Evolutionary conservation across 1,284 basidiomycete species (phyloP).

Genomic region (Melanopsichium pennsylvanicum): DNA sequence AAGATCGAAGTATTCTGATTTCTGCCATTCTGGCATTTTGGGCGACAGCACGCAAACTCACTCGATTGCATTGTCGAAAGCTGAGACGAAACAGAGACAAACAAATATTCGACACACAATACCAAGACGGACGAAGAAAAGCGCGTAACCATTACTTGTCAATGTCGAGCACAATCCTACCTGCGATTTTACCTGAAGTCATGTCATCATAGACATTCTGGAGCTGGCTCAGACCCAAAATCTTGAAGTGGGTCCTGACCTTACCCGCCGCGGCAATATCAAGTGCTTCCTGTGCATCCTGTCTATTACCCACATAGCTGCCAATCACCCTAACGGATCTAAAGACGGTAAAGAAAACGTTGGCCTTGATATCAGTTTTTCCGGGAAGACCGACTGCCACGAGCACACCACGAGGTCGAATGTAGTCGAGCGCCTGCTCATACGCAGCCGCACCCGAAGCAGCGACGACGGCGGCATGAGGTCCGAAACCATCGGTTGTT

Average conservation of each 20-base stretch:
- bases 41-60: too few species aligned
- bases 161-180: conserved; percentile 73
- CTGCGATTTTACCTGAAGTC: conserved; percentile 71
- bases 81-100: too few species aligned
- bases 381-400: conserved; percentile 80
- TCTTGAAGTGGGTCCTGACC: conserved; percentile 72
- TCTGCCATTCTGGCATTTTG: conserved; percentile 18
- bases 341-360: conserved; percentile 74
- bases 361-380: conserved; percentile 72
- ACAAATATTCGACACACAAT: background rate
- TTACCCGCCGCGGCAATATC: conserved; percentile 75
- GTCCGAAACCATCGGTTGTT: conserved; percentile 74
- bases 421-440: conserved; percentile 72
- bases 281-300: conserved; percentile 69
- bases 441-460: conserved; percentile 71
- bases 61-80: background rate
- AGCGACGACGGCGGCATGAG: conserved; percentile 71
- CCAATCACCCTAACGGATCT: conserved; percentile 75
- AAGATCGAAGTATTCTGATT: conserved; percentile 22
- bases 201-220: conserved; percentile 71
- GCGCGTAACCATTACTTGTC: conserved; percentile 39
- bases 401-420: conserved; percentile 74
- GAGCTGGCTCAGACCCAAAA: conserved; percentile 72
- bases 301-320: conserved; percentile 74
- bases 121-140: background rate